phyloP scores from a whole-genome alignment of 2,329 filamentous ascomycete genomes.

The Alternaria brassicae region DNA sequence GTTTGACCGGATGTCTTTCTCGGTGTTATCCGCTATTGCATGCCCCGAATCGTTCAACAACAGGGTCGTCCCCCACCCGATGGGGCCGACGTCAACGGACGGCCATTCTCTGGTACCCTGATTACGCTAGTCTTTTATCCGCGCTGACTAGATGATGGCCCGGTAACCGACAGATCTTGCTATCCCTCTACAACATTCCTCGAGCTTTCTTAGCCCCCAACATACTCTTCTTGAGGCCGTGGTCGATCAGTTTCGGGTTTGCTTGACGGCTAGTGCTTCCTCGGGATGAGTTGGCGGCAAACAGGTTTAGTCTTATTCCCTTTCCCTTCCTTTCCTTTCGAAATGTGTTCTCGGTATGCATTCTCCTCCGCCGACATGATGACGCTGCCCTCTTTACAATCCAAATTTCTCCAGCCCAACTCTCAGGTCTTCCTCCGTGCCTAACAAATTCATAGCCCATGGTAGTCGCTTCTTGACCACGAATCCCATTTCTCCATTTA shows the following conservation, averaged over 20 bases:
- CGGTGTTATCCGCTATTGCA: background rate
- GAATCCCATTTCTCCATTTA: conserved; percentile 44
- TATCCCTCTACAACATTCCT: background rate
- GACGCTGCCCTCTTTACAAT: conserved; percentile 7
- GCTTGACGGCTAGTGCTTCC: background rate
- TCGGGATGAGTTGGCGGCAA: background rate
- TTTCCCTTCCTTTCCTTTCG: background rate
- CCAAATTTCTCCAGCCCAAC: conserved; percentile 40
- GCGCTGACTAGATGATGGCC: background rate
- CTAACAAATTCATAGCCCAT: conserved; percentile 80
- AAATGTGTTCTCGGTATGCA: background rate
- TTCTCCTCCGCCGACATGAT: background rate
- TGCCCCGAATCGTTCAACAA: background rate
- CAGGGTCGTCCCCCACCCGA: background rate
- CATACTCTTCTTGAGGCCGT: background rate
- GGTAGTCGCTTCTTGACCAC: conserved; percentile 70
- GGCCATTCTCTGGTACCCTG: background rate
- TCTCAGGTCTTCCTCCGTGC: conserved; percentile 75
- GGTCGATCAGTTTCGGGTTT: background rate
- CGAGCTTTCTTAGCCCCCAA: background rate
- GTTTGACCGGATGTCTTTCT: background rate
- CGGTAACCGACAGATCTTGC: background rate
- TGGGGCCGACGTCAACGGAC: background rate
- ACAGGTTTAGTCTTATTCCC: background rate
- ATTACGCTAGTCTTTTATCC: background rate